These are phyloP conservation scores for Suillus fuscotomentosus DNA, from an alignment of 768 basidiomycete species.

Conservation along the genomic window DNA sequence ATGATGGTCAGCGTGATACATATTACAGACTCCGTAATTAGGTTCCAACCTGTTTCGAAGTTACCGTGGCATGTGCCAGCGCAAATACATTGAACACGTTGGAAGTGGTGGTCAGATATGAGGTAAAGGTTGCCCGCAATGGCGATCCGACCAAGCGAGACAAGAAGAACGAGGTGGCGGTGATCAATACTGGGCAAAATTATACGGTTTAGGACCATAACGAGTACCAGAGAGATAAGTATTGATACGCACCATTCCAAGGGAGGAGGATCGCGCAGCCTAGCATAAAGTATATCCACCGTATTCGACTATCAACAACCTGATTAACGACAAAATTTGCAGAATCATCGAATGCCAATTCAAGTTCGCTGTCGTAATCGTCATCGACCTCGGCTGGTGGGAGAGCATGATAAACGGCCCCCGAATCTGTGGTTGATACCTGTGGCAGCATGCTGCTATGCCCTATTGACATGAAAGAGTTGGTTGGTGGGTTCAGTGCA, in stretches of 20 bases:
- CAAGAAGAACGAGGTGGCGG: slow-evolving; percentile 79
- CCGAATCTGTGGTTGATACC: slow-evolving; percentile 9
- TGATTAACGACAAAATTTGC: slow-evolving; percentile 16
- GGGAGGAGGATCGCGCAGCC: slow-evolving; percentile 83
- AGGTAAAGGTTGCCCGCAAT: slow-evolving; percentile 58
- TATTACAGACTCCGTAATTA: neutral
- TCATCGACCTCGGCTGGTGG: slow-evolving; percentile 18
- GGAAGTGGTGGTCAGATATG: slow-evolving; percentile 62
- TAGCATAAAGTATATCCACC: slow-evolving; percentile 70
- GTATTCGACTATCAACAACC: slow-evolving; percentile 41
- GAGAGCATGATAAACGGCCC: slow-evolving; percentile 17
- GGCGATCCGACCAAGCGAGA: slow-evolving; percentile 66
- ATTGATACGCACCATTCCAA: slow-evolving; percentile 74
- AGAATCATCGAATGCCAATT: slow-evolving; percentile 15
- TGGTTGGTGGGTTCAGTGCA: neutral
- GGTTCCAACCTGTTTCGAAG: slow-evolving; percentile 59
- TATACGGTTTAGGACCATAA: slow-evolving; percentile 2
- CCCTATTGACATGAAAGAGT: neutral
- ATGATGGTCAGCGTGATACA: slow-evolving; percentile 5
- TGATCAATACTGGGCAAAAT: slow-evolving; percentile 68
- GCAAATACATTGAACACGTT: slow-evolving; percentile 66
- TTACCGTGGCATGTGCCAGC: slow-evolving; percentile 72
- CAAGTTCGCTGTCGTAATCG: slow-evolving; percentile 3
- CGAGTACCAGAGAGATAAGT: neutral
- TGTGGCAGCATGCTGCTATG: neutral